Evolutionary conservation across 495 filamentous ascomycete species (phyloP), one percentile per base, ranked within the genome.

Genomic region (Elasticomyces elasticus): DNA sequence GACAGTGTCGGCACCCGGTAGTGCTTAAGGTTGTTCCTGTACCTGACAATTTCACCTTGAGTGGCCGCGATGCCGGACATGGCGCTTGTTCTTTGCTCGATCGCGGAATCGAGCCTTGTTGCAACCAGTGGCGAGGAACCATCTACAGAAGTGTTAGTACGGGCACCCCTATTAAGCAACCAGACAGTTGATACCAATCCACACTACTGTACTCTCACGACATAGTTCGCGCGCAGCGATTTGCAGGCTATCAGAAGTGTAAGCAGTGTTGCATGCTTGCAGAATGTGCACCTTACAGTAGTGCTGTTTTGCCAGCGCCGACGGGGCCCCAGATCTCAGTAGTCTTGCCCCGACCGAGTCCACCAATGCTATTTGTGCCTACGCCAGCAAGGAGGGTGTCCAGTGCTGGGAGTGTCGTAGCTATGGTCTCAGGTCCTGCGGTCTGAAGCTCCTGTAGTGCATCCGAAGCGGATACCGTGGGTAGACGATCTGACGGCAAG

Each of bases 261-360:
- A 6, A 51, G 33, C 33, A 15, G 12, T 10, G 25, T 10, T 1
- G 10, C 9, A 7, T 53, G 5, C 7, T 12, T 28, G 22, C 23
- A 46, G 9, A 9, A 26, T 13, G 31, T 22, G 19, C 22, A 31
- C 26, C 56, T 28, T 69, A 94, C 91, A 81, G 84, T 58, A 98
- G 70, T 5, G 84, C 71, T 0, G 91, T 94, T 69, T 97, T 97
- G 12, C 92, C 92, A 15, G 77, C 79, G 0, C 91, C 91, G 10
- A 87, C 86, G 15, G 92, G 89, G 0, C 92, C 92, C 71, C 83
- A 94, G 27, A 95, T 70, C 67, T 98, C 92, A 5, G 83, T 83
- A n/a, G 94, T 75, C 64, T 88, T 84, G 22, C 88, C 89, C 31
- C 82, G 79, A 50, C 78, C 72, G 24, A 95, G 67, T 3, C 86